phyloP scores from a whole-genome alignment of 1,284 basidiomycete species.

The Hemileia vastatrix region DNA sequence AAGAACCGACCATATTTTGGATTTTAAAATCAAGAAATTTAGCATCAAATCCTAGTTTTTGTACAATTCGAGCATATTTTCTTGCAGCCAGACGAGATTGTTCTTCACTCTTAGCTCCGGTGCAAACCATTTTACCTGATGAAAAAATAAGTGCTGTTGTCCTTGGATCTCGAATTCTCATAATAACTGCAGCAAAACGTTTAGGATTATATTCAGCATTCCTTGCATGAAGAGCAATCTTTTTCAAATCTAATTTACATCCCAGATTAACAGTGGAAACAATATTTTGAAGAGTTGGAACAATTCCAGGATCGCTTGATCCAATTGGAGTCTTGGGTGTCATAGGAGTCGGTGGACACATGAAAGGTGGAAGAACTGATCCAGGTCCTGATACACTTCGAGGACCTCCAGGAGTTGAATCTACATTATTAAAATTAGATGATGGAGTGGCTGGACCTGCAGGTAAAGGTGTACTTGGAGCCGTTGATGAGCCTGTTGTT shows the following conservation, averaged over 20 bases:
- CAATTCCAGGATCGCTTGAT: conserved; percentile 1
- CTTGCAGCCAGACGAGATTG: conserved; percentile 91
- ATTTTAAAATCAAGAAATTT: conserved; percentile 99
- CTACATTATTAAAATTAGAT: no score
- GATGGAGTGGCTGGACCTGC: no score
- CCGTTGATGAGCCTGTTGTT: no score
- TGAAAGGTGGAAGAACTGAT: no score
- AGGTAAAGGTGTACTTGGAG: no score
- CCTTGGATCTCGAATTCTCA: conserved; percentile 99
- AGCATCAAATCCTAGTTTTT: conserved; percentile 98
- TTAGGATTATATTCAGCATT: conserved; percentile 99
- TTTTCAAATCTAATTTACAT: conserved; percentile 92
- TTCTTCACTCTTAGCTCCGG: conserved; percentile 96
- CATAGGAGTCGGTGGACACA: no score
- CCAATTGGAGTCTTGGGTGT: no score
- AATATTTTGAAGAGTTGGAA: conserved; percentile 59
- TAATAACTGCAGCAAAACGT: conserved; percentile 99
- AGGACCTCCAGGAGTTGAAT: no score
- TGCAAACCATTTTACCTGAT: conserved; percentile 99
- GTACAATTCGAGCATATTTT: conserved; percentile 98
- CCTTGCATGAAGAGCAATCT: conserved; percentile 90
- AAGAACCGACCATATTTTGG: conserved; percentile 96
- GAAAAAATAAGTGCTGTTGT: conserved; percentile 98
- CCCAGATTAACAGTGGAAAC: conserved; percentile 98
- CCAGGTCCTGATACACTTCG: no score